A percentile compares a stretch with the other conserved stretches of the same genome.
These are phyloP conservation scores for Thinopyrum elongatum DNA, from an alignment of 176 grass and related monocot genomes.

Conservation along the genomic window DNA sequence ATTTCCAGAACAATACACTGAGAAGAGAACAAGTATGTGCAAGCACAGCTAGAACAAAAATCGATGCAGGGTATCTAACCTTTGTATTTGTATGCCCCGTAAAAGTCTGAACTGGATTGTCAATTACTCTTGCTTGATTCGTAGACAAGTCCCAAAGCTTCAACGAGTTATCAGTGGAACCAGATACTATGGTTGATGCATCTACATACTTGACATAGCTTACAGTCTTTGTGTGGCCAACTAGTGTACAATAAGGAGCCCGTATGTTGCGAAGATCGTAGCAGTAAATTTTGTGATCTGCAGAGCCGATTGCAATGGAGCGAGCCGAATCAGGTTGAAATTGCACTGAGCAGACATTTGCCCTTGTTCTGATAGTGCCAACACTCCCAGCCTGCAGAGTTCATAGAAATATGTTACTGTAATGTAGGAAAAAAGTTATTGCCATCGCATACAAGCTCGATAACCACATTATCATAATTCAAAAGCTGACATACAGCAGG, in stretches of 20 bases:
- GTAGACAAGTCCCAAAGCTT: constrained; percentile 87
- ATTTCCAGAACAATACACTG: constrained; percentile 1
- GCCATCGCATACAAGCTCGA: constrained; percentile 36
- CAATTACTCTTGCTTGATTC: constrained; percentile 47
- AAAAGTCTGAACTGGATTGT: constrained; percentile 80
- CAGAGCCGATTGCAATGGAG: constrained; percentile 81
- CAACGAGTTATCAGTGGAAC: constrained; percentile 83
- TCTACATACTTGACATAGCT: constrained; percentile 96
- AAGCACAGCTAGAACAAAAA: not conserved
- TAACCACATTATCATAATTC: constrained; percentile 48
- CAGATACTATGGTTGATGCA: constrained; percentile 69
- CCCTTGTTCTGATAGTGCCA: constrained; percentile 88
- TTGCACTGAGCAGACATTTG: constrained; percentile 94
- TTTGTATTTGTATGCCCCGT: constrained; percentile 93
- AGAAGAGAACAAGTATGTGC: not conserved
- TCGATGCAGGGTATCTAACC: constrained; percentile 43
- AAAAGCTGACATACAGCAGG: constrained; percentile 81
- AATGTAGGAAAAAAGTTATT: constrained; percentile 4
- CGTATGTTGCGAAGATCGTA: constrained; percentile 94
- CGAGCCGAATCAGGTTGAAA: constrained; percentile 87
- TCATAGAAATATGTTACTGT: constrained; percentile 26
- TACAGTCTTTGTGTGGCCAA: constrained; percentile 87
- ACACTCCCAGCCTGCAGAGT: constrained; percentile 83
- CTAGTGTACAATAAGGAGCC: constrained; percentile 62
- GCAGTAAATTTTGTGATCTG: constrained; percentile 95